Percentiles rank a stretch among this genome's conserved stretches.
These are phyloP conservation scores for Boechera retrofracta DNA, from an alignment of 345 rosid genomes.

Conservation along the genomic window DNA sequence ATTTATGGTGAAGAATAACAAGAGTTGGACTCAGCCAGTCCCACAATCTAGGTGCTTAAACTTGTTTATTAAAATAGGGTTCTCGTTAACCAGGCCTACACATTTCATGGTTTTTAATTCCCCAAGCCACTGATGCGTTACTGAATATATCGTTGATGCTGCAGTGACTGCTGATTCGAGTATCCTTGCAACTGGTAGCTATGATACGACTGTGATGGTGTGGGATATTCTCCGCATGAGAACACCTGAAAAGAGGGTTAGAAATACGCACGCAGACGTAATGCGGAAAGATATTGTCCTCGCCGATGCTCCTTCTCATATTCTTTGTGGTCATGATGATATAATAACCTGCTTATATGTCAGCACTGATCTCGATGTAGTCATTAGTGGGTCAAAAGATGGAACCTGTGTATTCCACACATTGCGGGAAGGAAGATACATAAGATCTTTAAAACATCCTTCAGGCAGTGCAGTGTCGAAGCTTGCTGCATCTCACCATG, in stretches of 20 bases:
- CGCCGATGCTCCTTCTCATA: slow-evolving; percentile 90
- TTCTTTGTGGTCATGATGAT: slow-evolving; percentile 94
- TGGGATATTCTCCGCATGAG: slow-evolving; percentile 75
- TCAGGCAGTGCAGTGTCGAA: slow-evolving; percentile 82
- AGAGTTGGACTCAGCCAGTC: not conserved
- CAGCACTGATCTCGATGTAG: slow-evolving; percentile 90
- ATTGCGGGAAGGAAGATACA: slow-evolving; percentile 84
- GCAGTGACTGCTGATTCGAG: slow-evolving; percentile 88
- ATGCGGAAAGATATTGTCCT: slow-evolving; percentile 73
- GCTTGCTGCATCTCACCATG: slow-evolving; percentile 87
- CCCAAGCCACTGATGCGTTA: not conserved
- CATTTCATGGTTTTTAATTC: slow-evolving; percentile 14
- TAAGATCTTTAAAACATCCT: slow-evolving; percentile 86
- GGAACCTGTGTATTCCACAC: slow-evolving; percentile 96
- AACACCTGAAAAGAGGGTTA: slow-evolving; percentile 69
- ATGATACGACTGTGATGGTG: slow-evolving; percentile 95
- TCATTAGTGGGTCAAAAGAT: slow-evolving; percentile 97
- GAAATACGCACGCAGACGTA: slow-evolving; percentile 55
- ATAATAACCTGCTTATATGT: slow-evolving; percentile 85
- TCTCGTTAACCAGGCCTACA: not conserved
- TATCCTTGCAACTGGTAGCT: slow-evolving; percentile 94
- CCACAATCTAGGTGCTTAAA: not conserved
- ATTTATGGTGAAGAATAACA: slow-evolving; percentile 10
- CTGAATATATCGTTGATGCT: slow-evolving; percentile 37
- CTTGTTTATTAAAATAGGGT: slow-evolving; percentile 10